These are phyloP conservation scores for Cucurbita ficifolia DNA, from an alignment of 306 rosid species.

Conservation along the genomic window DNA sequence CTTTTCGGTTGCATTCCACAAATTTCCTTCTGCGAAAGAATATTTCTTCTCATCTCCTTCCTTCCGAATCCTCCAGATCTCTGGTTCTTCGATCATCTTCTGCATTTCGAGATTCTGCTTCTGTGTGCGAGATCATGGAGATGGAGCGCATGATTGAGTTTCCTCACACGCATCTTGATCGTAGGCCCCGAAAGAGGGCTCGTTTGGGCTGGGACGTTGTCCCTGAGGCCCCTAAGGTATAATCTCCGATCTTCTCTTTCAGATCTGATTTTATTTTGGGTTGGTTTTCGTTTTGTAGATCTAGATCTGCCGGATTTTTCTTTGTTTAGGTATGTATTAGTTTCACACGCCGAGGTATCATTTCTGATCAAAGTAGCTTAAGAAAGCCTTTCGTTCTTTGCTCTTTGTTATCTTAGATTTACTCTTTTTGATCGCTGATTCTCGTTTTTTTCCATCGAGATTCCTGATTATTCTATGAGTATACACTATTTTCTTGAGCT, in stretches of 20 bases:
- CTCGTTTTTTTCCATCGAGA: neutral
- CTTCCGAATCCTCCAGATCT: neutral
- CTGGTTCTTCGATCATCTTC: neutral
- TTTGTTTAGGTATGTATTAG: slow-evolving; percentile 6
- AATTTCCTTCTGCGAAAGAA: neutral
- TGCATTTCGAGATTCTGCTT: neutral
- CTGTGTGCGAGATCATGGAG: slow-evolving; percentile 34
- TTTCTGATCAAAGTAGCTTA: neutral
- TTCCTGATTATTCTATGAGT: neutral
- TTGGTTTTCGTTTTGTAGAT: neutral
- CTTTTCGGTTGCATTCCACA: neutral
- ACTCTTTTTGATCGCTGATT: neutral
- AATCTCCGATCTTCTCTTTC: neutral
- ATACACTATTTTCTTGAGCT: neutral
- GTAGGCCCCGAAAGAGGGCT: slow-evolving; percentile 84
- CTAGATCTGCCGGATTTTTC: slow-evolving; percentile 26
- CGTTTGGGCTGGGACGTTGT: slow-evolving; percentile 95
- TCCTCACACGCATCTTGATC: slow-evolving; percentile 71
- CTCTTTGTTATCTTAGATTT: slow-evolving; percentile 9
- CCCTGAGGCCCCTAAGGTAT: slow-evolving; percentile 66
- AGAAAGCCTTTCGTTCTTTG: neutral
- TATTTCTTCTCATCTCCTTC: neutral
- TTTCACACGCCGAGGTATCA: neutral
- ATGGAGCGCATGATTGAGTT: slow-evolving; percentile 86
- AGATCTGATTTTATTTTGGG: slow-evolving; percentile 22